A percentile compares a stretch with the other conserved stretches of the same genome.
Conservation (phyloP, 208 protist genomes). For the Phytomonas sp. region DNA sequence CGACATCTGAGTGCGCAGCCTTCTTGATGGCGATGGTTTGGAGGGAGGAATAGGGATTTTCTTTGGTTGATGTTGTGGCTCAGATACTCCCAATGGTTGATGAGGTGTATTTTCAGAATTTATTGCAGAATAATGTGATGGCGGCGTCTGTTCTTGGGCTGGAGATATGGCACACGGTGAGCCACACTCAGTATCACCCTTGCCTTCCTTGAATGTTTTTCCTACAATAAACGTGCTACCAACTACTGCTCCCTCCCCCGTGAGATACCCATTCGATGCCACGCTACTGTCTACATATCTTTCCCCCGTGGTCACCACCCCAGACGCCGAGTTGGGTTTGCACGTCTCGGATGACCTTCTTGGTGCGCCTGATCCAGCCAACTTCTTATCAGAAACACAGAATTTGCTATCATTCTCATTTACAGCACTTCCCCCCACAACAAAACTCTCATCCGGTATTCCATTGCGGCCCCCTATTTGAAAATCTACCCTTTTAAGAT, state of each 20-base stretch:
- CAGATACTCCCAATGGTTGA: background rate
- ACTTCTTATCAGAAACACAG: background rate
- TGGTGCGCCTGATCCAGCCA: background rate
- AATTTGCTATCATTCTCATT: background rate
- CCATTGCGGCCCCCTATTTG: background rate
- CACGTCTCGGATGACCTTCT: background rate
- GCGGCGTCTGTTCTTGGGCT: background rate
- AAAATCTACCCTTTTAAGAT: background rate
- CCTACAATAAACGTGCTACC: background rate
- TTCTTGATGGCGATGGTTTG: background rate
- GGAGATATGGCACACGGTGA: background rate
- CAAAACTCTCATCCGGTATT: background rate
- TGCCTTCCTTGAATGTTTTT: no score
- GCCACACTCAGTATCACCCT: no score
- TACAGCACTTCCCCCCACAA: background rate
- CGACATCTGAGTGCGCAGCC: background rate
- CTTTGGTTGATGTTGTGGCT: background rate
- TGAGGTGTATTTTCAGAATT: background rate
- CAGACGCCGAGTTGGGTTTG: background rate
- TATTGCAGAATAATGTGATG: background rate
- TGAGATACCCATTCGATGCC: background rate
- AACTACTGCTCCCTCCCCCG: background rate
- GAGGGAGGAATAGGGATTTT: background rate
- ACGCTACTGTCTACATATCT: background rate
- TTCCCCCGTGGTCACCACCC: background rate